A percentile compares a stretch with the other conserved stretches of the same genome.
phyloP scores from a whole-genome alignment of 495 filamentous ascomycete species.

The Xylaria castorea region DNA sequence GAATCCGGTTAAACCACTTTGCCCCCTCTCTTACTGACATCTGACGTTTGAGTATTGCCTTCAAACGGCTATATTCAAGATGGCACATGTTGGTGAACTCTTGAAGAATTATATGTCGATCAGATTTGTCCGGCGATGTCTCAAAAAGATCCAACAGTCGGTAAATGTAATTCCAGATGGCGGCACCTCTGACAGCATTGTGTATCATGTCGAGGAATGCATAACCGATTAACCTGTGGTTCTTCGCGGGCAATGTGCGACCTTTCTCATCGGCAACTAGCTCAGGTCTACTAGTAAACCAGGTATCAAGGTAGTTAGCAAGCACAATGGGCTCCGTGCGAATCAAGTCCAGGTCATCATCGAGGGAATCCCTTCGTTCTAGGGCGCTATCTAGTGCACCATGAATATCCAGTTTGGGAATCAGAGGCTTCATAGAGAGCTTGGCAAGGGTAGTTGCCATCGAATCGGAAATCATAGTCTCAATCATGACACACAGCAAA shows the following conservation, averaged over 20 bases:
- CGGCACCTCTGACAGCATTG: constrained; percentile 34
- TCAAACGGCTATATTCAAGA: constrained; percentile 44
- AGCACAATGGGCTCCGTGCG: constrained; percentile 44
- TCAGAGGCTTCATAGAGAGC: constrained; percentile 24
- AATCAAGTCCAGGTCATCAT: constrained; percentile 38
- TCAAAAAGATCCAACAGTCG: constrained; percentile 41
- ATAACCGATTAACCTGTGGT: constrained; percentile 43
- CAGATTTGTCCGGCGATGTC: constrained; percentile 31
- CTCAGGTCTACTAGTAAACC: constrained; percentile 45
- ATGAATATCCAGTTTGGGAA: constrained; percentile 29
- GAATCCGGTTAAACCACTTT: constrained; percentile 45
- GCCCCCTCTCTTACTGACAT: constrained; percentile 35
- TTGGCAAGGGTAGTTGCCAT: constrained; percentile 31
- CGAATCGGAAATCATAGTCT: constrained; percentile 39
- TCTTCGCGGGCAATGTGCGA: constrained; percentile 33
- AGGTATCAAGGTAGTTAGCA: constrained; percentile 38
- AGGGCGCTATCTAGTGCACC: constrained; percentile 30
- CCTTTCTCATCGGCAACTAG: constrained; percentile 46
- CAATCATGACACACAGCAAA: constrained; percentile 39
- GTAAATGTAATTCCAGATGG: constrained; percentile 47
- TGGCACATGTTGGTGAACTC: constrained; percentile 48
- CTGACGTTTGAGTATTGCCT: constrained; percentile 40
- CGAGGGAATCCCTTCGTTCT: constrained; percentile 32
- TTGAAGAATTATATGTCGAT: constrained; percentile 40
- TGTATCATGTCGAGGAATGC: constrained; percentile 47